phyloP scores from a whole-genome alignment of 1,139 yeast genomes.

The Saccharomyces hybrid region DNA sequence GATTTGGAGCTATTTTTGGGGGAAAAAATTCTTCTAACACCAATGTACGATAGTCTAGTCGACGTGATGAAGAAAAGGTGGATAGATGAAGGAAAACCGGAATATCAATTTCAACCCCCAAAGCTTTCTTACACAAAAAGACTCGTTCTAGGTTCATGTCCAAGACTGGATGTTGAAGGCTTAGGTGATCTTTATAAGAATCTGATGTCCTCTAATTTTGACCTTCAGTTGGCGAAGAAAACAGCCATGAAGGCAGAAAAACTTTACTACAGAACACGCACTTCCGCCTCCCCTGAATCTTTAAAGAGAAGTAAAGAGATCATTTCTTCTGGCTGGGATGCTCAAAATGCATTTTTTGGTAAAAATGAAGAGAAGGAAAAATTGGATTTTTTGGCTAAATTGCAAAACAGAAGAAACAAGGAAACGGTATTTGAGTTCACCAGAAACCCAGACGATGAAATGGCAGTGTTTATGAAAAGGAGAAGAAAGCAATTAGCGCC shows the following conservation, averaged over 20 bases:
- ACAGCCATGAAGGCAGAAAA: slow-evolving; percentile 86
- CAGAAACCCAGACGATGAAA: slow-evolving; percentile 56
- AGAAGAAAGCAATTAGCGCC: slow-evolving; percentile 86
- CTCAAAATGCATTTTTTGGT: slow-evolving; percentile 71
- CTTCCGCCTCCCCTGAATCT: slow-evolving; percentile 78
- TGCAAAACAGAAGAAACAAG: slow-evolving; percentile 58
- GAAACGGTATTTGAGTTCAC: slow-evolving; percentile 93
- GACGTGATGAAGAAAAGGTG: slow-evolving; percentile 42
- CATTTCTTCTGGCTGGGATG: slow-evolving; percentile 80
- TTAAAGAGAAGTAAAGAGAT: slow-evolving; percentile 79
- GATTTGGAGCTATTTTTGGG: slow-evolving; percentile 91
- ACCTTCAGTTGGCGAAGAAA: slow-evolving; percentile 52
- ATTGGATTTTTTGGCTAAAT: slow-evolving; percentile 58
- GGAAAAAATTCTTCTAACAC: slow-evolving; percentile 61
- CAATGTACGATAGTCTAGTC: slow-evolving; percentile 58
- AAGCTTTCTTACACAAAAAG: slow-evolving; percentile 64
- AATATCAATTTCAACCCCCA: slow-evolving; percentile 38
- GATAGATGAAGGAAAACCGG: slow-evolving; percentile 34
- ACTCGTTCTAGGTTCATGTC: slow-evolving; percentile 75
- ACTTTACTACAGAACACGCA: slow-evolving; percentile 75
- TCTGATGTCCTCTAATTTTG: slow-evolving; percentile 58
- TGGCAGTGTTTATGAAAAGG: slow-evolving; percentile 76
- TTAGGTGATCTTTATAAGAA: slow-evolving; percentile 66
- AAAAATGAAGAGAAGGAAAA: slow-evolving; percentile 66
- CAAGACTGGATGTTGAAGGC: slow-evolving; percentile 62